Percentiles rank a stretch among this genome's conserved stretches.
Evolutionary conservation across 2,329 filamentous ascomycete genomes (phyloP).

Genomic region (Pseudogymnoascus sp.): DNA sequence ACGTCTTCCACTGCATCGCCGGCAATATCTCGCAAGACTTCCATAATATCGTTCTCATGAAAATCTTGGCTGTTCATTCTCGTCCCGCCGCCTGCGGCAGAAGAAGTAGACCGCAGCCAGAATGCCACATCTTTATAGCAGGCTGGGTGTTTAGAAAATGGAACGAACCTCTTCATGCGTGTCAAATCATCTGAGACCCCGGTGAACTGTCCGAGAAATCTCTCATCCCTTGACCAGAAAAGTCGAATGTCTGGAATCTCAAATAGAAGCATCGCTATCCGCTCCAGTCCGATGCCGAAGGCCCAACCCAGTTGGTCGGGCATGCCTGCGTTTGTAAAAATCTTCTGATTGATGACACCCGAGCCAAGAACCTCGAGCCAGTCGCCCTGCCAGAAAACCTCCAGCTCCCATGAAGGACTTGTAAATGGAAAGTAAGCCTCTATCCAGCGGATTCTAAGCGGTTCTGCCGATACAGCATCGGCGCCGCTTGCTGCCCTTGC

Average conservation of each 20-base stretch:
- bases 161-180: slow-evolving; percentile 58
- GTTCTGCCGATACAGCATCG: slow-evolving; percentile 53
- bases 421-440: slow-evolving; percentile 98
- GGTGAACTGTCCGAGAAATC: slow-evolving; percentile 82
- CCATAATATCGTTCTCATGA: slow-evolving; percentile 97
- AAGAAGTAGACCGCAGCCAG: slow-evolving; percentile 57
- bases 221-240: slow-evolving; percentile 82
- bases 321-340: slow-evolving; percentile 71
- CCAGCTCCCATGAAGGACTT: slow-evolving; percentile 89
- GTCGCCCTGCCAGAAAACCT: slow-evolving; percentile 87
- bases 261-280: slow-evolving; percentile 96
- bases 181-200: slow-evolving; percentile 48
- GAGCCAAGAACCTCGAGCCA: slow-evolving; percentile 97
- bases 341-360: slow-evolving; percentile 76
- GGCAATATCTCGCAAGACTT: slow-evolving; percentile 75
- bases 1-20: slow-evolving; percentile 88
- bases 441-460: slow-evolving; percentile 83
- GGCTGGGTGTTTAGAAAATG: slow-evolving; percentile 85
- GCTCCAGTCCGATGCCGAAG: slow-evolving; percentile 87
- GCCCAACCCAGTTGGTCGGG: slow-evolving; percentile 81
- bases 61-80: slow-evolving; percentile 45
- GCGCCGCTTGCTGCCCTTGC: slow-evolving; percentile 59
- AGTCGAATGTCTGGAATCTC: slow-evolving; percentile 92
- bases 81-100: slow-evolving; percentile 41
- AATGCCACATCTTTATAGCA: slow-evolving; percentile 93